Evolutionary conservation across 768 basidiomycete genomes (phyloP).

Genomic region (Rhizopogon vinicolor): DNA sequence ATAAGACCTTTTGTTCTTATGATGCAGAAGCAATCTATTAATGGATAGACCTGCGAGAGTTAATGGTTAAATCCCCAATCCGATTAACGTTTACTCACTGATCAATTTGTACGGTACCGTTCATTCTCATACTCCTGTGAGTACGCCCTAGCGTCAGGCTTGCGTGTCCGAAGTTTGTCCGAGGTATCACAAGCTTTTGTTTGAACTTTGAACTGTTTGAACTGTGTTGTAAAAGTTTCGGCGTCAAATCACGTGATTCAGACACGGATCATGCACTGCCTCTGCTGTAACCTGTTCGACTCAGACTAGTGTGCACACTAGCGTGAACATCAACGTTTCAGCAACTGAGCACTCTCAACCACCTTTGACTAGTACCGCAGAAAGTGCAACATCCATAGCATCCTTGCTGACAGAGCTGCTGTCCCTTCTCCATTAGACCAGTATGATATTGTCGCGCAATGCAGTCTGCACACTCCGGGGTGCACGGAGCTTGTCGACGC

Average conservation of each 20-base stretch:
- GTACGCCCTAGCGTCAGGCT: not conserved
- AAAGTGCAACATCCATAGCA: not conserved
- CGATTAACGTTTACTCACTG: not conserved
- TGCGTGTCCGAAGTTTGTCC: not conserved
- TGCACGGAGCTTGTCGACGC: constrained; percentile 45
- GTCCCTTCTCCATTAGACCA: not conserved
- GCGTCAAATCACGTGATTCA: no score
- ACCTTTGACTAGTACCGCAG: no score
- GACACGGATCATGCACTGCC: no score
- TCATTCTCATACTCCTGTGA: not conserved
- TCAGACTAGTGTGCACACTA: no score
- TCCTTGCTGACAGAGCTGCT: not conserved
- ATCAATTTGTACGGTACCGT: not conserved
- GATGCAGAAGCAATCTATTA: constrained; percentile 1
- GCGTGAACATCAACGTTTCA: no score
- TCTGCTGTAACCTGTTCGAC: no score
- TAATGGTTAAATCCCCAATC: not conserved
- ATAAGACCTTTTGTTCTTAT: not conserved
- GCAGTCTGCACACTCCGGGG: constrained; percentile 6
- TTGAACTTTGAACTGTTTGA: no score
- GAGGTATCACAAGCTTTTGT: no score
- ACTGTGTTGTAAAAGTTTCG: no score
- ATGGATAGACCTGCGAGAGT: not conserved
- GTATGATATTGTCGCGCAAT: constrained; percentile 21
- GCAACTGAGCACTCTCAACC: no score